A percentile compares a stretch with the other conserved stretches of the same genome.
These are phyloP conservation scores for Ceratobasidium sp. DNA, from an alignment of 1,284 basidiomycete species.

Conservation along the genomic window DNA sequence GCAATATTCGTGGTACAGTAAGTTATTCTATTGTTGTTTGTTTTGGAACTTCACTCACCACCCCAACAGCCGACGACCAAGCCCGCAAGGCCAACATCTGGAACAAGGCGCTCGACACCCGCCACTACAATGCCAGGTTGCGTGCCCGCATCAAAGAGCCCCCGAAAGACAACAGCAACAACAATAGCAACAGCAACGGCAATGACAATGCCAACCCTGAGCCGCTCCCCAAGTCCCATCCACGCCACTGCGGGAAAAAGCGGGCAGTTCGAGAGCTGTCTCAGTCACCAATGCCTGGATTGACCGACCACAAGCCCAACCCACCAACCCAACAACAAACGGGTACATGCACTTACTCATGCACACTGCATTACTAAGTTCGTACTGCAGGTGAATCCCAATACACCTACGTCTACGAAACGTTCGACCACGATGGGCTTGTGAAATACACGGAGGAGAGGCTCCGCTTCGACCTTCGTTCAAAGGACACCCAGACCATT, in stretches of 20 bases:
- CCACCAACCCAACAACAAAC: neutral
- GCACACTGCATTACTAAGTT: neutral
- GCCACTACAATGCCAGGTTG: too few species aligned
- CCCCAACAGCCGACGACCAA: too few species aligned
- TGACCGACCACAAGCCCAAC: slow-evolving; percentile 4
- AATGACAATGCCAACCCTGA: neutral
- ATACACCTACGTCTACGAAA: slow-evolving; percentile 1
- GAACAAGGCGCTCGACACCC: too few species aligned
- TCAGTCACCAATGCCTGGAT: neutral
- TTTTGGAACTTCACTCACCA: too few species aligned
- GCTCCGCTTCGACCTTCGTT: neutral
- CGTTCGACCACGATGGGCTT: slow-evolving; percentile 15
- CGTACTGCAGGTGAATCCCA: neutral
- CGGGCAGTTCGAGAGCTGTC: neutral
- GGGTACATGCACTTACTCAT: neutral
- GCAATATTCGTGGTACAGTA: too few species aligned
- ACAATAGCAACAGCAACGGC: too few species aligned
- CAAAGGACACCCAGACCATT: slow-evolving; percentile 10
- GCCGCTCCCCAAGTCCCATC: slow-evolving; percentile 6
- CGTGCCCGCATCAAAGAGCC: too few species aligned
- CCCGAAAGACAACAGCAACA: too few species aligned
- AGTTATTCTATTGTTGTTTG: too few species aligned
- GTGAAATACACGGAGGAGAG: neutral
- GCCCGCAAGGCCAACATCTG: too few species aligned
- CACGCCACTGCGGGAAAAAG: neutral